Base-by-base conservation (phyloP, 495 filamentous ascomycete species). In the Glutinoglossum americanum region DNA sequence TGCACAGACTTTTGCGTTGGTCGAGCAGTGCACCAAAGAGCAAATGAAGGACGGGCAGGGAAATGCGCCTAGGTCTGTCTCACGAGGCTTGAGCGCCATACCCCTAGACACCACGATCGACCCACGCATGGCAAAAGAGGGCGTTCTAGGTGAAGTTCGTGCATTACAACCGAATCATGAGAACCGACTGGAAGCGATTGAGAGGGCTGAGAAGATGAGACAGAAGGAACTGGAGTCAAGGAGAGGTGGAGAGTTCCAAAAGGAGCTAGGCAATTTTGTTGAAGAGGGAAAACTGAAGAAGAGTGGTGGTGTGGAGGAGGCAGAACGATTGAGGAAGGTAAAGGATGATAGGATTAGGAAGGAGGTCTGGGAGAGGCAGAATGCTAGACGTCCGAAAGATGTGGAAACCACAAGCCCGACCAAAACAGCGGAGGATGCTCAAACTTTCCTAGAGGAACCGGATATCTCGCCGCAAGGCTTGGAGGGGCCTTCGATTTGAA, bases 21-120 rank as follows among this genome's bases (percentile, higher is more conserved):
- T 99, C 9, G 93, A 97, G 68, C 83, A 97, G 69, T 92, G 92
- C 6, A 94, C 89, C 7, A 92, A 92, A 69, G 87, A 97, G 69
- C 92, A 97, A 68, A 80, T 89, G 64, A 80, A 87, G 61, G 71
- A 68, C 9, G 76, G 78, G 48, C 62, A 68, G 30, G 64, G 63
- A 17, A 64, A 62, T 48, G 69, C 74, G 21, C 77, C 74, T 21
- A 75, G 82, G 49, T 68, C 71, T 39, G 74, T 79, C 37, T 74
- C 73, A 21, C 71, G 72, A 58, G 83, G 76, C 56, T 67, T 92
- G 28, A 75, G 76, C 58, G 73, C 75, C 21, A 69, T 79, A 27
- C 79, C 77, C 10, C 74, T 81, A 54, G 84, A 83, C 54, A 72
- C 74, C 11, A 74, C 74, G 1, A 71, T 82, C 28, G 85, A 96